A percentile compares a stretch with the other conserved stretches of the same genome.
phyloP scores from a whole-genome alignment of 768 basidiomycete genomes.

The Leccinum sublutescens region DNA sequence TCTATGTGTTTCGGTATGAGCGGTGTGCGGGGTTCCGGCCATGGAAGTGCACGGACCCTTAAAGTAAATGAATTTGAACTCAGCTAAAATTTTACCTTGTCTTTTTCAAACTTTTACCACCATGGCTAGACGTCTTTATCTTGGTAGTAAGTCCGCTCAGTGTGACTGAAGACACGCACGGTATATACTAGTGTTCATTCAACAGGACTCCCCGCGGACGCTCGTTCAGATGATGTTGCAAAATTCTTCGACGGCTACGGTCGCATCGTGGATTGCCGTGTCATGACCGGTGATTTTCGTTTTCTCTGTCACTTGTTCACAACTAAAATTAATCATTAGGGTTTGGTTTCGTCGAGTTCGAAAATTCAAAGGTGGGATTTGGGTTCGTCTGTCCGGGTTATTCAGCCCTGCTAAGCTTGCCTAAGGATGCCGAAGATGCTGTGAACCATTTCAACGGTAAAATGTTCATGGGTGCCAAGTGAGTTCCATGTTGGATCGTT shows the following conservation, averaged over 20 bases:
- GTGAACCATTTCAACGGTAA: slow-evolving; percentile 85
- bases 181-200: slow-evolving; percentile 1
- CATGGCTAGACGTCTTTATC: slow-evolving; percentile 85
- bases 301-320: background rate
- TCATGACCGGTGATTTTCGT: slow-evolving; percentile 81
- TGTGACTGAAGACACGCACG: slow-evolving; percentile 3
- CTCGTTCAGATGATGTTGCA: slow-evolving; percentile 78
- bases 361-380: slow-evolving; percentile 62
- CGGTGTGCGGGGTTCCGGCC: slow-evolving; percentile 19
- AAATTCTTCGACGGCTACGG: slow-evolving; percentile 92
- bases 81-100: slow-evolving; percentile 25
- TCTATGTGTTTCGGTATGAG: slow-evolving; percentile 4
- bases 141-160: slow-evolving; percentile 60
- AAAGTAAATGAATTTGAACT: slow-evolving; percentile 33
- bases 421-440: slow-evolving; percentile 92
- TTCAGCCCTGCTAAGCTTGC: slow-evolving; percentile 13
- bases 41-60: slow-evolving; percentile 30
- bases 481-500: background rate
- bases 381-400: background rate
- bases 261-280: slow-evolving; percentile 83
- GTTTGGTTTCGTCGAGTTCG: slow-evolving; percentile 97
- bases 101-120: slow-evolving; percentile 34
- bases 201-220: slow-evolving; percentile 78
- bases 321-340: slow-evolving; percentile 44
- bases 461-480: slow-evolving; percentile 83